phyloP scores from a whole-genome alignment of 768 basidiomycete species.

The Daedaleopsis sinensis region DNA sequence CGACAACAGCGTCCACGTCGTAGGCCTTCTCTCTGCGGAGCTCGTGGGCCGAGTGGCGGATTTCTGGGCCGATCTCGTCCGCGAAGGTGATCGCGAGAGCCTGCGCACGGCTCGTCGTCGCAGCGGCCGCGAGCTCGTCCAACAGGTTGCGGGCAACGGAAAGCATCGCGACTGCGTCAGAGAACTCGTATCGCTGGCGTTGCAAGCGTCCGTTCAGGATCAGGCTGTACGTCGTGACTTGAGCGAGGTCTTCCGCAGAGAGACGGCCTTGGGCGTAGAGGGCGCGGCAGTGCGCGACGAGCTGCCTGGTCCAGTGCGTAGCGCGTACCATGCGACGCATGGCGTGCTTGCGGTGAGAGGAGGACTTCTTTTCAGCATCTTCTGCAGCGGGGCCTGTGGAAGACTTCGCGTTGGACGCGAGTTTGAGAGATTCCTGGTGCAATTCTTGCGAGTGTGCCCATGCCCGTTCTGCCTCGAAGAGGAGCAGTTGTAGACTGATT shows the following conservation, averaged over 20 bases:
- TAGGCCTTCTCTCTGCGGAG: slow-evolving; percentile 78
- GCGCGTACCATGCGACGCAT: slow-evolving; percentile 81
- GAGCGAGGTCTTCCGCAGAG: slow-evolving; percentile 59
- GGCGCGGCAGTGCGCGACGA: slow-evolving; percentile 72
- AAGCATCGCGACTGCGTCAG: slow-evolving; percentile 74
- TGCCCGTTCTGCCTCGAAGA: slow-evolving; percentile 91
- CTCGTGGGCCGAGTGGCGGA: slow-evolving; percentile 91
- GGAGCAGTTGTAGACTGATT: slow-evolving; percentile 73
- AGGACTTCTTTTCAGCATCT: slow-evolving; percentile 42
- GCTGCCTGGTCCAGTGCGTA: slow-evolving; percentile 75
- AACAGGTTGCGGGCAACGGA: slow-evolving; percentile 78
- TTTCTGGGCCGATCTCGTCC: slow-evolving; percentile 89
- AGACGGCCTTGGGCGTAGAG: slow-evolving; percentile 58
- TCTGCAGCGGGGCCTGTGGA: slow-evolving; percentile 21
- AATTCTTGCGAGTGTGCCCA: slow-evolving; percentile 91
- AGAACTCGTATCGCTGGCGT: slow-evolving; percentile 74
- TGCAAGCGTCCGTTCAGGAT: slow-evolving; percentile 83
- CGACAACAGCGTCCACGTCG: slow-evolving; percentile 76
- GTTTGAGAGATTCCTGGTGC: slow-evolving; percentile 49
- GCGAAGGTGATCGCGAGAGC: slow-evolving; percentile 83
- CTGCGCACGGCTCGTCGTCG: slow-evolving; percentile 79
- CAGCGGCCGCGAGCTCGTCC: slow-evolving; percentile 62
- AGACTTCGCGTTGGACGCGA: slow-evolving; percentile 40
- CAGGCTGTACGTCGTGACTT: slow-evolving; percentile 78
- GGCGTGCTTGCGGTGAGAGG: slow-evolving; percentile 70